phyloP scores from a whole-genome alignment of 1,284 basidiomycete species.

The Golubevia sp. region DNA sequence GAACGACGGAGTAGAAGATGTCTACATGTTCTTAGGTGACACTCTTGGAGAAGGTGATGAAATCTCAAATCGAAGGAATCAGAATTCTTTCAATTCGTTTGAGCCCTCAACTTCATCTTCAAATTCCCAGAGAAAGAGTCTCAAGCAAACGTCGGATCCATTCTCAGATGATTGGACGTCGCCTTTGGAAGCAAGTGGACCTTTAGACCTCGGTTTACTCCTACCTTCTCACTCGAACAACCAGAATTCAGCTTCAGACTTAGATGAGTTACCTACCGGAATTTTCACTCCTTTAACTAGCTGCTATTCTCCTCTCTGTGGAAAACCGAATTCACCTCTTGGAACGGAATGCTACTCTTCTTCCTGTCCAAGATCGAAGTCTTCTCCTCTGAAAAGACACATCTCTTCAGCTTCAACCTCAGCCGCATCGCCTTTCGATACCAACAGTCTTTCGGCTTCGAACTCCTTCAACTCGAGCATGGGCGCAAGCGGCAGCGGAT shows the following conservation, averaged over 20 bases:
- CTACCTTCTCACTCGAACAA: no score
- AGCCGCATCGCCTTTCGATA: neutral
- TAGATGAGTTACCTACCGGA: slow-evolving; percentile 76
- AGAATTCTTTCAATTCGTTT: no score
- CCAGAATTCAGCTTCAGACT: no score
- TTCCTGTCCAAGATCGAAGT: slow-evolving; percentile 31
- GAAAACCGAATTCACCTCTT: slow-evolving; percentile 63
- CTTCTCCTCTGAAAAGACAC: slow-evolving; percentile 27
- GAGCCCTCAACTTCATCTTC: no score
- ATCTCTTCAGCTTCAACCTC: neutral
- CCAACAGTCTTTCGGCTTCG: slow-evolving; percentile 2
- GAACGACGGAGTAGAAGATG: slow-evolving; percentile 88
- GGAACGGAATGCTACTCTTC: slow-evolving; percentile 28
- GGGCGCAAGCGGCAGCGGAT: slow-evolving; percentile 57
- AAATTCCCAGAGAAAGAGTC: neutral
- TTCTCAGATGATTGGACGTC: neutral
- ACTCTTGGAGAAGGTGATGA: slow-evolving; percentile 12
- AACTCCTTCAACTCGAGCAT: neutral
- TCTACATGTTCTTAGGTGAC: slow-evolving; percentile 94
- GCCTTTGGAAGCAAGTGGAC: no score
- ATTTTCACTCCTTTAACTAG: slow-evolving; percentile 72
- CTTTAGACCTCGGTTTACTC: no score
- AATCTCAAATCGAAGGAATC: slow-evolving; percentile 48
- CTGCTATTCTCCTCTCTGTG: slow-evolving; percentile 74
- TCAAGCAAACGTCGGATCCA: neutral